phyloP scores from a whole-genome alignment of 495 filamentous ascomycete genomes.

The Xylaria flabelliformis region DNA sequence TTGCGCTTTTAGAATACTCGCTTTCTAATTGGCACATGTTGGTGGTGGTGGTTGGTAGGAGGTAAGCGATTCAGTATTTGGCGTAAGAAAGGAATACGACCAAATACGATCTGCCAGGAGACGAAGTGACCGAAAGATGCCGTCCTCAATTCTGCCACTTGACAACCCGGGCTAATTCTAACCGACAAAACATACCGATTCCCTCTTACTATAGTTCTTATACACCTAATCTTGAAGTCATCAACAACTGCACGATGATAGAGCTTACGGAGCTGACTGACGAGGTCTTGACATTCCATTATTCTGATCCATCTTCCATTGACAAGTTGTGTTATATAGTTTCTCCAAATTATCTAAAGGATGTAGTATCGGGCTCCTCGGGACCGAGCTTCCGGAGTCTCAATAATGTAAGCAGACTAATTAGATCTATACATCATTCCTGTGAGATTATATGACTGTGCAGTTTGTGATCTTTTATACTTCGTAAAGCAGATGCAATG shows the following conservation, averaged over 20 bases:
- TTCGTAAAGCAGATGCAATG: background rate
- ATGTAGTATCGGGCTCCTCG: background rate
- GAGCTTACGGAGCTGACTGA: background rate
- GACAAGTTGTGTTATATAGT: background rate
- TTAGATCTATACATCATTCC: background rate
- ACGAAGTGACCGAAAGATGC: background rate
- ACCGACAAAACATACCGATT: background rate
- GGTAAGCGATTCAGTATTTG: background rate
- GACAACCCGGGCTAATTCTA: background rate
- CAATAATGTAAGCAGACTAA: background rate
- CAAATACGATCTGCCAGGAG: background rate
- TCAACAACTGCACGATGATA: background rate
- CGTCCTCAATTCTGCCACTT: background rate
- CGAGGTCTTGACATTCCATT: background rate
- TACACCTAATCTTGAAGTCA: slow-evolving; percentile 3
- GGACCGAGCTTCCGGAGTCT: slow-evolving; percentile 12
- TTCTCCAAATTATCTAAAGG: background rate
- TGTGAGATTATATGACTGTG: background rate
- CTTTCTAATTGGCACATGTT: background rate
- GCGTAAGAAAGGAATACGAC: background rate
- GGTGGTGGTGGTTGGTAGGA: background rate
- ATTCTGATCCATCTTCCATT: background rate
- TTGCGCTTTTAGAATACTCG: background rate
- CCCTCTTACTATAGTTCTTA: background rate
- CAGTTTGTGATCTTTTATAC: background rate